Evolutionary conservation across 2,329 filamentous ascomycete species (phyloP).

Genomic region (Pseudocercospora fuligena): DNA sequence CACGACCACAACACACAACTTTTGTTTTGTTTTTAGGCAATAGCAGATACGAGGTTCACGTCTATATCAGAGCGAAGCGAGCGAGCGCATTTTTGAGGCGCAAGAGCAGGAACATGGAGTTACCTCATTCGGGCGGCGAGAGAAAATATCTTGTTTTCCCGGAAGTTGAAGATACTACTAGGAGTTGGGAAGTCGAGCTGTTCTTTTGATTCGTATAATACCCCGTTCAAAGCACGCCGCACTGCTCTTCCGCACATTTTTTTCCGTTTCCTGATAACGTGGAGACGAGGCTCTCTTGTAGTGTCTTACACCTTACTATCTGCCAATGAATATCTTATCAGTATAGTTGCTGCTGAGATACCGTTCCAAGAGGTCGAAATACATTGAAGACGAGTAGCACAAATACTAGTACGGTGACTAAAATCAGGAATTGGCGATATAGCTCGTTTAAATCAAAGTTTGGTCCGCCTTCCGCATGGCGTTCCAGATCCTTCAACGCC

Average conservation of each 20-base stretch:
- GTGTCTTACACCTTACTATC: neutral
- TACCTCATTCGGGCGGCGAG: neutral
- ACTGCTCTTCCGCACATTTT: neutral
- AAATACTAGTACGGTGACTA: too few relatives aligned
- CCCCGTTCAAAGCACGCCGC: neutral
- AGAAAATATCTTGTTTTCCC: neutral
- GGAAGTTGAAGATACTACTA: neutral
- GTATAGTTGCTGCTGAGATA: too few relatives aligned
- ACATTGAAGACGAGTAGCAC: too few relatives aligned
- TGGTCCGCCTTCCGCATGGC: neutral
- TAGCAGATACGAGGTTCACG: neutral
- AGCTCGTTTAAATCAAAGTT: neutral
- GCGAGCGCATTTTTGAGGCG: neutral
- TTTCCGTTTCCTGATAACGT: neutral
- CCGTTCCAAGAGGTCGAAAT: too few relatives aligned
- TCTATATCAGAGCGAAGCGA: neutral
- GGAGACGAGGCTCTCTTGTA: neutral
- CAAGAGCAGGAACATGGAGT: neutral
- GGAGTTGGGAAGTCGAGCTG: neutral
- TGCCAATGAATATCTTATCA: too few relatives aligned
- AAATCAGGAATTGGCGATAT: neutral
- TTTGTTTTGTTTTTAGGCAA: neutral
- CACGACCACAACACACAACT: neutral
- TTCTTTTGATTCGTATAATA: neutral
- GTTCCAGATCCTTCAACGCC: conserved; percentile 1